Evolutionary conservation across 371 early-diverging fungal species (phyloP), one percentile per base, ranked within the genome.

Genomic region (Mortierella sp.): DNA sequence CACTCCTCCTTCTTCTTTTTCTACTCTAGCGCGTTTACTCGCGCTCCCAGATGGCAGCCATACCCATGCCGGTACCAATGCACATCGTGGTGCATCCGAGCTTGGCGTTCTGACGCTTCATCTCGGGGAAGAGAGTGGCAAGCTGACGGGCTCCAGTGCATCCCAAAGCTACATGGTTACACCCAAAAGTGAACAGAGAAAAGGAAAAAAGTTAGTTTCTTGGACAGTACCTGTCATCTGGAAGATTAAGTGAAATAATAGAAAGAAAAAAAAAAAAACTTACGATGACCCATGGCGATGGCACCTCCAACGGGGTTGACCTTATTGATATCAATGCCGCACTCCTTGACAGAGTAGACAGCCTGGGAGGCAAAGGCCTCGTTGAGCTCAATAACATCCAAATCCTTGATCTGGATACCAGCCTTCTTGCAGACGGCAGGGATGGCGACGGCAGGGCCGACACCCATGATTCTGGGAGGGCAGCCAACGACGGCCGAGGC

Each of bases 321-420:
- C 90, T 94, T 98, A 66, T 93, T 90, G 70, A 87, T 63, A 57
- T 90, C 90, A 70, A 99, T 88, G 28, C 91, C 90, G 52, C 97
- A 90, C 84, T 93, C 91, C 84, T 97, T 90, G 48, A 96, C 90
- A 68, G 90, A 93, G 91, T 95, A 97, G 57, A 97, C 91, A 21
- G 96, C 94, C 86, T 99, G 98, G 70, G 97, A 97, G 30, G 99
- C 99, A 85, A 99, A 99, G 25, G 99, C 99, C 85, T 99, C 99
- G 87, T 99, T 99, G 75, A 97, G 90, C 84, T 96, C 95, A 62
- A 87, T 88, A 53, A 95, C 75, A 68, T 92, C 93, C 19, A 99
- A 88, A 81, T 99, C 95, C 60, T 89, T 82, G 57, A 94, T 63
- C 46, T 81, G 81, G 59, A 99, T 80, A 23, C 95, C 94, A 60